These are phyloP conservation scores for Fusarium azukiicola DNA, from an alignment of 2,329 filamentous ascomycete genomes.

Conservation along the genomic window DNA sequence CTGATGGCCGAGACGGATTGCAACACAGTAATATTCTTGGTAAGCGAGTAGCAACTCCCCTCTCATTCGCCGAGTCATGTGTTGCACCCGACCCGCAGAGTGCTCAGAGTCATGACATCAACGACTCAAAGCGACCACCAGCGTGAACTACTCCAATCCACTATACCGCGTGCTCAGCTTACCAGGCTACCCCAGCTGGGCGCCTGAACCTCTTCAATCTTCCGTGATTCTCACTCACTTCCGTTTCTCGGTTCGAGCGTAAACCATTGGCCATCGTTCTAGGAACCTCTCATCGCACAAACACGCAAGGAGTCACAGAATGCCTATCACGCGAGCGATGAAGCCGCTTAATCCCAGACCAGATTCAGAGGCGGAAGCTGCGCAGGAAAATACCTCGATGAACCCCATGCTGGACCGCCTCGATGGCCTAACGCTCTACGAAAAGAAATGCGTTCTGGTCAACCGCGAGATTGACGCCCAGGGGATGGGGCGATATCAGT, in stretches of 20 bases:
- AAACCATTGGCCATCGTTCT: background rate
- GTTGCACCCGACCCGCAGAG: background rate
- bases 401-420: conserved; percentile 33
- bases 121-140: conserved; percentile 24
- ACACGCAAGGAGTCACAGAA: background rate
- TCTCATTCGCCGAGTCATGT: background rate
- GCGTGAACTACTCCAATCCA: conserved; percentile 13
- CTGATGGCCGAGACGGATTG: background rate
- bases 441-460: conserved; percentile 61
- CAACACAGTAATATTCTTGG: background rate
- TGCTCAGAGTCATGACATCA: conserved; percentile 38
- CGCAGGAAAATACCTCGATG: background rate
- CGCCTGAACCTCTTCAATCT: background rate
- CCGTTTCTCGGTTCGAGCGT: background rate
- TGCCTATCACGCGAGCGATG: conserved; percentile 18
- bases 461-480: conserved; percentile 71
- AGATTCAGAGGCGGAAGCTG: conserved; percentile 15
- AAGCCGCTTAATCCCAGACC: conserved; percentile 22
- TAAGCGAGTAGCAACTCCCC: background rate
- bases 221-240: background rate
- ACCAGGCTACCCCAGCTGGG: background rate
- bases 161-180: background rate
- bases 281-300: background rate
- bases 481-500: conserved; percentile 76
- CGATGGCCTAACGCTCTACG: conserved; percentile 56